Evolutionary conservation across 1,139 yeast genomes (phyloP).

Genomic region (Debaryomyces fabryi): DNA sequence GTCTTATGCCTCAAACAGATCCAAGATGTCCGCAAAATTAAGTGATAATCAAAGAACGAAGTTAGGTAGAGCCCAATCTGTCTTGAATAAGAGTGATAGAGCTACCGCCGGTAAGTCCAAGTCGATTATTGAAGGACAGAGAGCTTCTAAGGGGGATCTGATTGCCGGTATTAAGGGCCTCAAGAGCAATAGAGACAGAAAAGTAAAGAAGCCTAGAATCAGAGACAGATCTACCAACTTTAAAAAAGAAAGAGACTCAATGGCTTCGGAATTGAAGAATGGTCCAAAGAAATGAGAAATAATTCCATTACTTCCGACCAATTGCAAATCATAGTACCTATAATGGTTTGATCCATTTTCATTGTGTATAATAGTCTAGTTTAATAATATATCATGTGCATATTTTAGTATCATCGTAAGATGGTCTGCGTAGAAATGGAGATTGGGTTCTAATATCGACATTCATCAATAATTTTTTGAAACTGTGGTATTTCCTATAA

Average conservation of each 20-base stretch:
- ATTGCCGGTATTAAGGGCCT: slow-evolving; percentile 62
- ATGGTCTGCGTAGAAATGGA: neutral
- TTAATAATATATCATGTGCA: slow-evolving; percentile 3
- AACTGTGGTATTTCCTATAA: too few species aligned
- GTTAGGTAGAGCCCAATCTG: slow-evolving; percentile 75
- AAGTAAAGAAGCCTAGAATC: slow-evolving; percentile 66
- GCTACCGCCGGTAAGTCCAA: slow-evolving; percentile 57
- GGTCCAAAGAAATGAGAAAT: slow-evolving; percentile 16
- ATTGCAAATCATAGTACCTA: neutral
- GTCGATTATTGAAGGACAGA: slow-evolving; percentile 68
- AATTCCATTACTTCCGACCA: neutral
- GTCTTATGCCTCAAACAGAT: slow-evolving; percentile 24
- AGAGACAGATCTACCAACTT: slow-evolving; percentile 68
- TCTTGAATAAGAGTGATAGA: slow-evolving; percentile 80
- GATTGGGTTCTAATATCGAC: neutral
- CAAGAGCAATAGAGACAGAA: slow-evolving; percentile 38
- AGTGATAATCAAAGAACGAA: slow-evolving; percentile 72
- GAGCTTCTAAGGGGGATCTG: slow-evolving; percentile 72
- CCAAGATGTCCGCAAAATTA: slow-evolving; percentile 32
- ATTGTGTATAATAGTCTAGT: slow-evolving; percentile 7
- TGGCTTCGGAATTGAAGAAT: slow-evolving; percentile 17
- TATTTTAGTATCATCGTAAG: neutral
- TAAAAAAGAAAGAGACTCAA: slow-evolving; percentile 38
- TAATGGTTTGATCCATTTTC: neutral
- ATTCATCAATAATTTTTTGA: neutral